Percentiles rank a stretch among this genome's conserved stretches.
Conservation (phyloP, 345 rosid genomes). For the Corchorus capsularis region DNA sequence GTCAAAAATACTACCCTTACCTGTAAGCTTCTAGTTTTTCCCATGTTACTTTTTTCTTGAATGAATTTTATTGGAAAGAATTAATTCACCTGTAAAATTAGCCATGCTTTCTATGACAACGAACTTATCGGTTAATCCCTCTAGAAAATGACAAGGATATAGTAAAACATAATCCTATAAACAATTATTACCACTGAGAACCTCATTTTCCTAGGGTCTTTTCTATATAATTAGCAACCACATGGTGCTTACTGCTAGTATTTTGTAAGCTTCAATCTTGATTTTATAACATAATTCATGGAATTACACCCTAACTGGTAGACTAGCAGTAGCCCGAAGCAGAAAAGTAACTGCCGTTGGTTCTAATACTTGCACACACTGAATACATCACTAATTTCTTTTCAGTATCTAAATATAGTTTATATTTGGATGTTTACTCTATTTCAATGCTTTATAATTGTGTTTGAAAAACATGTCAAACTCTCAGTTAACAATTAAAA, state of each 20-base stretch:
- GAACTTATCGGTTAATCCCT: not conserved
- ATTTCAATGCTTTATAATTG: not conserved
- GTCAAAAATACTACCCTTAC: slow-evolving; percentile 57
- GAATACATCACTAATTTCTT: not conserved
- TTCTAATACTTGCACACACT: not conserved
- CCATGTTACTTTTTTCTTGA: not conserved
- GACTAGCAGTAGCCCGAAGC: not conserved
- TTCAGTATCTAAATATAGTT: not conserved
- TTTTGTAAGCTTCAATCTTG: not conserved
- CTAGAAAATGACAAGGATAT: not conserved
- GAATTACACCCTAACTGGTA: not conserved
- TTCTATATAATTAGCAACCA: too few relatives aligned
- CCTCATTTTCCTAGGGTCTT: too few relatives aligned
- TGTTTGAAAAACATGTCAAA: not conserved
- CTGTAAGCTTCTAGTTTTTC: slow-evolving; percentile 39
- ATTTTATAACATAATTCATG: not conserved
- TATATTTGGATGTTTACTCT: not conserved
- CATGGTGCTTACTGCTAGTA: not conserved
- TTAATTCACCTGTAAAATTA: not conserved
- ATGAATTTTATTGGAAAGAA: not conserved
- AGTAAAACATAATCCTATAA: not conserved
- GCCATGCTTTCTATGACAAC: not conserved
- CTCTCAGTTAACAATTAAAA: not conserved
- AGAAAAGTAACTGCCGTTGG: not conserved
- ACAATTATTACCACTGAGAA: not conserved